These are phyloP conservation scores for Syncephalastrum sp. DNA, from an alignment of 371 early-diverging fungal genomes.

Conservation along the genomic window DNA sequence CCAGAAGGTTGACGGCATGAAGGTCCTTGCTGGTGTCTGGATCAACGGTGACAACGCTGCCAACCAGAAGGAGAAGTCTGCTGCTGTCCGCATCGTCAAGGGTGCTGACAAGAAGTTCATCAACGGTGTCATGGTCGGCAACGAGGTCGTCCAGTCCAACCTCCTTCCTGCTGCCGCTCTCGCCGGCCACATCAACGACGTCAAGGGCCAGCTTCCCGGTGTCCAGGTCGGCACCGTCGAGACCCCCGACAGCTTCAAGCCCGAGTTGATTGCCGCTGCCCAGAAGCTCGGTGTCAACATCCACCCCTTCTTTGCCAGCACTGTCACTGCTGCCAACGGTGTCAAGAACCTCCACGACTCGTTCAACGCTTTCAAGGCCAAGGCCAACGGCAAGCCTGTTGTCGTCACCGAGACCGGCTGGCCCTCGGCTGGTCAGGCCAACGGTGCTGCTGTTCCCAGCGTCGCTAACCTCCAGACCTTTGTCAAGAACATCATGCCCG, in stretches of 20 bases:
- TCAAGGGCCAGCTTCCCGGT: constrained; percentile 35
- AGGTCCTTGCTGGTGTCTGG: constrained; percentile 45
- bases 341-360: constrained; percentile 29
- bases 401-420: constrained; percentile 67
- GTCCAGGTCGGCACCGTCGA: constrained; percentile 59
- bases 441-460: constrained; percentile 48
- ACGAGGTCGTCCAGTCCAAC: constrained; percentile 34
- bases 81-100: constrained; percentile 8
- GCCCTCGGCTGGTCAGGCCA: constrained; percentile 58
- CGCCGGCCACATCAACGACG: constrained; percentile 36
- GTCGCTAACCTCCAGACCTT: constrained; percentile 41
- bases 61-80: constrained; percentile 30
- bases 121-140: constrained; percentile 41
- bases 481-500: constrained; percentile 34
- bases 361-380: constrained; percentile 38
- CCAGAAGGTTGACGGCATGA: constrained; percentile 28
- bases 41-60: constrained; percentile 25
- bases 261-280: constrained; percentile 32
- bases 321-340: constrained; percentile 26
- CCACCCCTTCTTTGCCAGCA: constrained; percentile 55
- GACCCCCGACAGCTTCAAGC: constrained; percentile 28
- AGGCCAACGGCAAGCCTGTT: constrained; percentile 45
- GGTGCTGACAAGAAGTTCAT: constrained; percentile 18
- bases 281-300: constrained; percentile 55
- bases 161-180: constrained; percentile 20